phyloP scores from a whole-genome alignment of 306 rosid genomes.

The Quercus ilex region DNA sequence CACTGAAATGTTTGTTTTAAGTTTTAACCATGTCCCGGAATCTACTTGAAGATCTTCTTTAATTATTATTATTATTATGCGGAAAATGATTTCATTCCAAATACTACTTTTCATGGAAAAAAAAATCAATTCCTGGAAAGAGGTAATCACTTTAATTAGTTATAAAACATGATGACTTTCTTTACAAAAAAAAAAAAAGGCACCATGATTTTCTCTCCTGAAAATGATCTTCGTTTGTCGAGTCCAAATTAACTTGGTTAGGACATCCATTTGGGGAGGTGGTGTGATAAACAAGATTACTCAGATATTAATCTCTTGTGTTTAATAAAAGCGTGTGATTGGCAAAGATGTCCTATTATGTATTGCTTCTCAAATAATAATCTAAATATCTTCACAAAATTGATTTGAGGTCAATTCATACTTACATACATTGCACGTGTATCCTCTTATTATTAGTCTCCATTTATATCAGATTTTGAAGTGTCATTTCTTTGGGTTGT shows the following conservation, averaged over 20 bases:
- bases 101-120: neutral
- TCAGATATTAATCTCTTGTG: neutral
- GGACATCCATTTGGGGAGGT: neutral
- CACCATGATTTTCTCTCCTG: too few species aligned
- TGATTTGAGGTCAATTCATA: neutral
- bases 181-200: neutral
- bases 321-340: neutral
- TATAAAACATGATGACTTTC: neutral
- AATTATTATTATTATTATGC: neutral
- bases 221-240: too few species aligned
- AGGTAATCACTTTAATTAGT: neutral
- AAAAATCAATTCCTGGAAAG: neutral
- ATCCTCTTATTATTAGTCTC: neutral
- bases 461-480: neutral
- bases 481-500: neutral
- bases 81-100: neutral
- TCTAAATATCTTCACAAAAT: neutral
- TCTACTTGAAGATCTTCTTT: neutral
- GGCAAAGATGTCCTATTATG: neutral
- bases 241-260: neutral
- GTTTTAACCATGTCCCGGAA: too few species aligned
- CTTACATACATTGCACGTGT: slow-evolving; percentile 22
- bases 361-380: too few species aligned
- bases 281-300: neutral
- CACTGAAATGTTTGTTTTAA: too few species aligned